Evolutionary conservation across 2,329 filamentous ascomycete genomes (phyloP), one percentile per base, ranked within the genome.

Genomic region (Ophiostoma ips): DNA sequence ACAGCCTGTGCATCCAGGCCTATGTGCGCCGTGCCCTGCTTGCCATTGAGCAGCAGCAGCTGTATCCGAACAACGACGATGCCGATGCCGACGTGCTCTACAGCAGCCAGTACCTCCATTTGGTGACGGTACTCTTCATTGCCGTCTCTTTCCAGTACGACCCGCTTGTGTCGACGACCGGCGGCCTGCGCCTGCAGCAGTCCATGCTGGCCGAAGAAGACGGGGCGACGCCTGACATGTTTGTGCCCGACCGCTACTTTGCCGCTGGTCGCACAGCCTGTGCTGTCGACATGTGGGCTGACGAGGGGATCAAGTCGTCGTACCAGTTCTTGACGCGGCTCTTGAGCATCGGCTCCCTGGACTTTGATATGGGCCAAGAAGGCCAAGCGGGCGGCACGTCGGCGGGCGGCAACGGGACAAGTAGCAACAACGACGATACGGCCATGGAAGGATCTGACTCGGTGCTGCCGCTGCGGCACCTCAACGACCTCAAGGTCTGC

Each of bases 101-200:
- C 18, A 58, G 56, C 34, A 59, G 57, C 18, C 60, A 62, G 46
- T 61, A 62, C 33, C 51, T 62, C 3, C 61, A 62, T 43, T 55
- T 62, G 1, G 59, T 58, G 1, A 59, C 60, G 0, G 55, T 62
- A 3, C 46, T 62, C 1, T 62, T 62, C 33, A 62, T 59, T 2
- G 61, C 61, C n/a, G 60, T 61, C 9, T 62, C 61, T 2, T 59
- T 60, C 41, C 61, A 62, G 50, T 62, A 62, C 48, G 61, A 62
- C 36, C 61, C 61, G 5, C 53, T 62, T 9, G 55, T 61, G 5
- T 57, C 57, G 7, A 57, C 56, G 10, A 50, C 49, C 12, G 49
- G 53, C 13, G 46, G 50, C 2, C 40, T 55, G 3, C 54, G 58
- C 12, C 53, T 60, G 3, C 61, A 62, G 41, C 59, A 62, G 40